Base-by-base conservation (phyloP, 768 basidiomycete genomes). In the Ramaria rubella region DNA sequence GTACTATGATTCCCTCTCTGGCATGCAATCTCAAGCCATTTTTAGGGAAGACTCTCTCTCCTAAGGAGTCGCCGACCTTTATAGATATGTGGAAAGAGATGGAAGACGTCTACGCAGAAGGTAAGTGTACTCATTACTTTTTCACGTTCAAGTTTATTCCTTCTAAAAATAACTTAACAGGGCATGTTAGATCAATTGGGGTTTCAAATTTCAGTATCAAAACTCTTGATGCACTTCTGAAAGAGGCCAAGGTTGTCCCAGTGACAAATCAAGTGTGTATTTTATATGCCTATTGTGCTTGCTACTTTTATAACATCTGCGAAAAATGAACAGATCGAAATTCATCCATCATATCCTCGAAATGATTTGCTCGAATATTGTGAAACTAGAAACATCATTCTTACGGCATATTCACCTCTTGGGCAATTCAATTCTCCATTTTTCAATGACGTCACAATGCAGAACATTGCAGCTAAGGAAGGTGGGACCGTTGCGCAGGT, bases 141-240 rank as follows among this genome's bases (percentile, higher is more conserved):
- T 67, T 51, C 40, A 64, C 31, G 65, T n/a, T n/a, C n/a, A n/a
- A n/a, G n/a, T n/a, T n/a, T n/a, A n/a, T n/a, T 60, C 64, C 38
- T 66, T 68, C 64, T 65, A 68, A 51, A 63, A 65, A 43, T 9
- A 29, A 52, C 5, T 48, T 19, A 4, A 45, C 44, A 30, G 54
- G 44, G n/a, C 57, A 84, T 81, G 86, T 86, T 66, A 78, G 73
- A 65, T 76, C 80, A 1, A 73, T 94, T 60, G 91, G 90, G 55
- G 89, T 94, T 5, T 88, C 86, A 63, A 94, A 94, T 79, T 90
- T 90, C 71, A 81, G 78, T 17, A 69, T 84, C 53, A 73, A 75
- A 40, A 76, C 86, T 46, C 68, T 94, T 55, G 71, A 87, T 66
- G 84, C 76, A 11, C 77, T 94, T 64, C 82, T 81, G 58, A 69